Evolutionary conservation across 352 stramenopile species (phyloP).

Genomic region (Globisporangium ultimum): DNA sequence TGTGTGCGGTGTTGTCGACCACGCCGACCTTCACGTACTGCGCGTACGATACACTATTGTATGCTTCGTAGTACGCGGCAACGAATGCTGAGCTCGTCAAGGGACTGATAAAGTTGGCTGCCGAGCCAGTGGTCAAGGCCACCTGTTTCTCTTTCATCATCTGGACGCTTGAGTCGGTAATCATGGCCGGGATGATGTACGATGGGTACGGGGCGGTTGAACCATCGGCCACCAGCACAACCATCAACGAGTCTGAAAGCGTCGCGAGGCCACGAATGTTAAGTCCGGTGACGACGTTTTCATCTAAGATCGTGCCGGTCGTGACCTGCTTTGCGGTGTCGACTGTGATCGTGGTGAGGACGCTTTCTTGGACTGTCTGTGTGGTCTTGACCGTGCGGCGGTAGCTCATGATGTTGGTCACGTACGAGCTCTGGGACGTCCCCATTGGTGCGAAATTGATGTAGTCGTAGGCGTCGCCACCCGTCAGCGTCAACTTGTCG

Average conservation of each 20-base stretch:
- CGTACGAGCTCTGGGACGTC: constrained; percentile 25
- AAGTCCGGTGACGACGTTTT: constrained; percentile 20
- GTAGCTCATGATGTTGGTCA: constrained; percentile 56
- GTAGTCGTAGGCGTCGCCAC: constrained; percentile 23
- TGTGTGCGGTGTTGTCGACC: constrained; percentile 23
- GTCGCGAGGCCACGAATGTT: constrained; percentile 50
- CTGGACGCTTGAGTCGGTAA: constrained; percentile 19
- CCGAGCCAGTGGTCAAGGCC: constrained; percentile 9
- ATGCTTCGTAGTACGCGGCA: constrained; percentile 46
- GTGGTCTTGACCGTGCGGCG: constrained; percentile 16
- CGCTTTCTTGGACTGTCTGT: constrained; percentile 32
- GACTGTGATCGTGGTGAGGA: constrained; percentile 48
- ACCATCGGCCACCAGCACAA: constrained; percentile 24
- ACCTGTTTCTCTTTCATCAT: constrained; percentile 17
- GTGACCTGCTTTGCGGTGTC: constrained; percentile 31
- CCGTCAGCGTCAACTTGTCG: constrained; percentile 25
- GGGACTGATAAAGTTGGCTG: constrained; percentile 34
- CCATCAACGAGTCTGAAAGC: constrained; percentile 47
- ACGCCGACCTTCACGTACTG: constrained; percentile 39
- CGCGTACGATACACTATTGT: constrained; percentile 16
- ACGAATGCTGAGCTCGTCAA: constrained; percentile 38
- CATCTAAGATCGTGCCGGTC: constrained; percentile 7
- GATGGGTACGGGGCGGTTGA: constrained; percentile 12
- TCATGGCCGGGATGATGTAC: constrained; percentile 28
- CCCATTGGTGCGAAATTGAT: constrained; percentile 53